Conservation (phyloP, 805 yeast genomes). For the Torulaspora franciscae region DNA sequence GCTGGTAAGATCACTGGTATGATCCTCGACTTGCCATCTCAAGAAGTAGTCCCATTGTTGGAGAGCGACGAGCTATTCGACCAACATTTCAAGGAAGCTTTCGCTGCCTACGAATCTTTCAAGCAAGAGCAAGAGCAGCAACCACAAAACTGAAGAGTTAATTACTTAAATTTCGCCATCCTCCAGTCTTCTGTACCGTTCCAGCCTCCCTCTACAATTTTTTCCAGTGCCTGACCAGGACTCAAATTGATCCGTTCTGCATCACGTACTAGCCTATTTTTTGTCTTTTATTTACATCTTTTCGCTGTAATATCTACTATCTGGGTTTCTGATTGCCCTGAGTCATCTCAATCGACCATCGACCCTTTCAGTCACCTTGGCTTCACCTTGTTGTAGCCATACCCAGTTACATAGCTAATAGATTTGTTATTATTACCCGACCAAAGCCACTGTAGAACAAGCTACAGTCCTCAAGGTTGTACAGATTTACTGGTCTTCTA, state of each 20-base stretch:
- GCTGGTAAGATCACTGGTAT: constrained; percentile 99
- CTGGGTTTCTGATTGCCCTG: constrained; percentile 5
- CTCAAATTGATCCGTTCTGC: neutral
- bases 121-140: constrained; percentile 46
- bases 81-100: constrained; percentile 90
- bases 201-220: constrained; percentile 1
- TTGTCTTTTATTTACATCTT: constrained; percentile 13
- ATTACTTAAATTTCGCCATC: no score
- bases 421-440: no score
- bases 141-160: constrained; percentile 4
- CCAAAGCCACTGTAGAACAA: no score
- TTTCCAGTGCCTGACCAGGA: neutral
- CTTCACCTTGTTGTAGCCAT: neutral
- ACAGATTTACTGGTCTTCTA: no score
- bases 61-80: constrained; percentile 87
- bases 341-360: neutral
- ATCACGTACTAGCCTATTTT: constrained; percentile 7
- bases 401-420: neutral
- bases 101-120: constrained; percentile 88
- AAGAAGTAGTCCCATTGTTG: constrained; percentile 80
- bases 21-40: constrained; percentile 92
- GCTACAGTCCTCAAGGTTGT: no score
- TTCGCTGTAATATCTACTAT: constrained; percentile 12
- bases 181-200: neutral
- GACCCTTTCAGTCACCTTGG: neutral